A percentile compares a stretch with the other conserved stretches of the same genome.
These are phyloP conservation scores for Chamaecyparis obtusa DNA, from an alignment of 75 land plant genomes.

Conservation along the genomic window DNA sequence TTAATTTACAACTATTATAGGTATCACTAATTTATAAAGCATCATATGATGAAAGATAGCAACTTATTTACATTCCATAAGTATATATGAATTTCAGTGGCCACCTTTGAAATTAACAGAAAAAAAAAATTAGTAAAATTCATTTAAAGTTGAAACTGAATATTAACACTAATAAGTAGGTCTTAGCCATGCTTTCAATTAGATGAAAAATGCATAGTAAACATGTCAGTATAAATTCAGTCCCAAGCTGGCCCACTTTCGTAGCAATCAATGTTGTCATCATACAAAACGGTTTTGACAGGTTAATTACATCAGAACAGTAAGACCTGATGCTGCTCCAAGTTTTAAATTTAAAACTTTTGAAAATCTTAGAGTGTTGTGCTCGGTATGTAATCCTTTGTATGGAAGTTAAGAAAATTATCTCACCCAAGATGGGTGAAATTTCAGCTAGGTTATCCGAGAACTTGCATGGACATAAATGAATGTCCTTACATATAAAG, in stretches of 20 bases:
- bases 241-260: background rate
- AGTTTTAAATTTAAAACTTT: background rate
- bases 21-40: background rate
- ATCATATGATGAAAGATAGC: background rate
- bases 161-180: background rate
- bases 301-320: background rate
- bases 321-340: background rate
- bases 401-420: background rate
- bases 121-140: background rate
- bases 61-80: background rate
- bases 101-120: background rate
- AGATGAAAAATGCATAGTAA: background rate
- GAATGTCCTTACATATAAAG: background rate
- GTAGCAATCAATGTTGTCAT: background rate
- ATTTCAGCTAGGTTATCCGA: background rate
- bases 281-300: background rate
- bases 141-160: background rate
- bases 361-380: background rate
- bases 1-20: background rate
- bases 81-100: background rate
- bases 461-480: background rate
- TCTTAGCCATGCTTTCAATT: background rate
- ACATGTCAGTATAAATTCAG: background rate
- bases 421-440: conserved; percentile 4
- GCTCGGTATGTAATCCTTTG: background rate